Percentiles rank a stretch among this genome's conserved stretches.
These are phyloP conservation scores for Laguncularia racemosa DNA, from an alignment of 345 rosid genomes.

Conservation along the genomic window DNA sequence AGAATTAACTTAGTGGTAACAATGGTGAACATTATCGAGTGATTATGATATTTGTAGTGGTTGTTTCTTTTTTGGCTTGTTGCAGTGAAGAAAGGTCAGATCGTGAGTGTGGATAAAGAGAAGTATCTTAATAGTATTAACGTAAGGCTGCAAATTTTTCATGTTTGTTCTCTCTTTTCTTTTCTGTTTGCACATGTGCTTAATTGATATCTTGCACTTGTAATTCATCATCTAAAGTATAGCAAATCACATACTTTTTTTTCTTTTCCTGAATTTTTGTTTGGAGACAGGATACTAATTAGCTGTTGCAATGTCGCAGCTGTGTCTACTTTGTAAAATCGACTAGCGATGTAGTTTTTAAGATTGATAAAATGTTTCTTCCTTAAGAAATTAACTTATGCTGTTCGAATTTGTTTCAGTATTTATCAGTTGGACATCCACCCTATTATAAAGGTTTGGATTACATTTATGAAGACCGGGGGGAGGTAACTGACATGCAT, in stretches of 20 bases:
- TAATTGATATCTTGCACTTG: no score
- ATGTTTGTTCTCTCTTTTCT: not conserved
- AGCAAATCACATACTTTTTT: no score
- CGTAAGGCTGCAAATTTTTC: conserved; percentile 24
- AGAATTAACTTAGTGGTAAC: not conserved
- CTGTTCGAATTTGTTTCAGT: conserved; percentile 32
- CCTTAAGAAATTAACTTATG: not conserved
- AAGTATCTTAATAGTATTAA: conserved; percentile 86
- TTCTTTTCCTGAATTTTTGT: not conserved
- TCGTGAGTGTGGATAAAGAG: conserved; percentile 94
- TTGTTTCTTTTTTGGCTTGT: not conserved
- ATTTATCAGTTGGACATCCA: conserved; percentile 92
- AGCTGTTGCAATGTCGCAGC: no score
- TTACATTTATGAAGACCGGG: conserved; percentile 89
- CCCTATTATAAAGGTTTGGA: conserved; percentile 91
- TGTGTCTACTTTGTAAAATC: not conserved
- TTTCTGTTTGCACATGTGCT: not conserved
- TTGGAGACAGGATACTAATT: not conserved
- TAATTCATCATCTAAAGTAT: no score
- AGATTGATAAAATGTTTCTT: not conserved
- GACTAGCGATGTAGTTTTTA: not conserved
- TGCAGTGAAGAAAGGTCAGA: conserved; percentile 98
- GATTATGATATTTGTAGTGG: not conserved
- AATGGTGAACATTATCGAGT: not conserved
- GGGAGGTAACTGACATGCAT: conserved; percentile 49